A percentile compares a stretch with the other conserved stretches of the same genome.
Evolutionary conservation across 1,284 basidiomycete species (phyloP).

Genomic region (Crucibulum parvulum): DNA sequence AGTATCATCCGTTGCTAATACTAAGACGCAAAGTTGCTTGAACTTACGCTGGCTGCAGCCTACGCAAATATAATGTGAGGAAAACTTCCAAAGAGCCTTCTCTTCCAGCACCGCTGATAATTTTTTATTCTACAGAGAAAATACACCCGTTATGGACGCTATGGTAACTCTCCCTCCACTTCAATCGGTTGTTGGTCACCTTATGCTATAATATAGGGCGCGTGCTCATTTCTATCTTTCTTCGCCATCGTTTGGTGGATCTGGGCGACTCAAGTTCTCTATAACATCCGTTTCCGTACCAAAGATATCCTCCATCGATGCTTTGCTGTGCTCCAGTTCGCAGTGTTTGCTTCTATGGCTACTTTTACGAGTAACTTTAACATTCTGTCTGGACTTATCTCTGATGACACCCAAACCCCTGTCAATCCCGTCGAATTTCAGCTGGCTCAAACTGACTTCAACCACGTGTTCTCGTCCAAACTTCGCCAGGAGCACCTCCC

Average conservation of each 20-base stretch:
- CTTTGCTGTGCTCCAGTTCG: constrained; percentile 13
- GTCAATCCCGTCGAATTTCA: neutral
- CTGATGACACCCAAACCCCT: neutral
- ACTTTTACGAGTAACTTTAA: constrained; percentile 19
- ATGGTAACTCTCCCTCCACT: neutral
- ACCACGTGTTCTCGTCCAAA: constrained; percentile 1
- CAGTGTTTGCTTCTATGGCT: constrained; percentile 16
- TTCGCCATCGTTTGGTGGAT: constrained; percentile 22
- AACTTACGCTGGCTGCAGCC: neutral
- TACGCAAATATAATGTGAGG: neutral
- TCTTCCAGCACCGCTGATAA: neutral
- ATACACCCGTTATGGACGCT: neutral
- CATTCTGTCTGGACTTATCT: constrained; percentile 8
- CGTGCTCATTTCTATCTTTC: constrained; percentile 11
- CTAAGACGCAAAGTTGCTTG: neutral
- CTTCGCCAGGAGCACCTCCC: constrained; percentile 6
- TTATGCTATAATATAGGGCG: constrained; percentile 6
- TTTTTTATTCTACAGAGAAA: neutral
- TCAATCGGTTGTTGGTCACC: neutral
- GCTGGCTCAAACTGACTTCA: neutral
- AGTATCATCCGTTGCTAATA: neutral
- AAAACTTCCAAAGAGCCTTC: neutral
- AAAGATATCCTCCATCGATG: constrained; percentile 15
- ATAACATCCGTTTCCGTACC: constrained; percentile 12
- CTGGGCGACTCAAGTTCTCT: constrained; percentile 14